Conservation (phyloP, 805 yeast genomes). For the Maudiozyma bulderi region DNA sequence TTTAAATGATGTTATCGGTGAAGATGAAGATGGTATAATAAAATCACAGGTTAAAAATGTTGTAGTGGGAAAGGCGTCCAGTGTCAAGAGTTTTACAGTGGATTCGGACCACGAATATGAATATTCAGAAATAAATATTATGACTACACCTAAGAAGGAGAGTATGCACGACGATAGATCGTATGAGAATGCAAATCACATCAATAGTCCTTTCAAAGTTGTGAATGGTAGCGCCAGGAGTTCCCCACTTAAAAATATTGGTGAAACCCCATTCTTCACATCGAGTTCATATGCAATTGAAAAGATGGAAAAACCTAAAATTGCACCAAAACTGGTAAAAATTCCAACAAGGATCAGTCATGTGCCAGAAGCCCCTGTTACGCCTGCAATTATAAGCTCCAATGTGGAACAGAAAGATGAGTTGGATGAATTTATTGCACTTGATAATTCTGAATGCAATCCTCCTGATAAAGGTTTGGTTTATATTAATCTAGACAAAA, state of each 20-base stretch:
- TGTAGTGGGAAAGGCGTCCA: conserved; percentile 14
- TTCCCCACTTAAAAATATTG: not conserved
- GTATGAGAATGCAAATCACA: conserved; percentile 7
- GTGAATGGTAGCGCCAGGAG: not conserved
- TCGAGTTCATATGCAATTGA: not conserved
- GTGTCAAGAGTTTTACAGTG: conserved; percentile 16
- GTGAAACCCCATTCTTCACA: not conserved
- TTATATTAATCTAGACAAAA: conserved; percentile 41
- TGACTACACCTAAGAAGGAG: not conserved
- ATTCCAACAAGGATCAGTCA: not conserved
- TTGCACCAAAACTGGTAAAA: too few species aligned
- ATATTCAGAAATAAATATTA: too few species aligned
- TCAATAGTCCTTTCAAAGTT: conserved; percentile 25
- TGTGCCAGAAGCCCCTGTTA: not conserved
- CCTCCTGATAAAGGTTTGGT: conserved; percentile 37
- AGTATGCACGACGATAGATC: not conserved
- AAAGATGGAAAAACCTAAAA: not conserved
- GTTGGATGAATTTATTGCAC: not conserved
- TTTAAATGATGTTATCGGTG: conserved; percentile 9
- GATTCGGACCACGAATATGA: conserved; percentile 3
- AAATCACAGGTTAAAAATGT: conserved; percentile 18
- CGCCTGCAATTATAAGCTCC: not conserved
- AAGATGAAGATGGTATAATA: conserved; percentile 5
- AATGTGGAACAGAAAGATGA: not conserved
- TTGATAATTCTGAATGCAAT: not conserved